Conservation (phyloP, 257 asterid genomes). For the Anisodus acutangulus region DNA sequence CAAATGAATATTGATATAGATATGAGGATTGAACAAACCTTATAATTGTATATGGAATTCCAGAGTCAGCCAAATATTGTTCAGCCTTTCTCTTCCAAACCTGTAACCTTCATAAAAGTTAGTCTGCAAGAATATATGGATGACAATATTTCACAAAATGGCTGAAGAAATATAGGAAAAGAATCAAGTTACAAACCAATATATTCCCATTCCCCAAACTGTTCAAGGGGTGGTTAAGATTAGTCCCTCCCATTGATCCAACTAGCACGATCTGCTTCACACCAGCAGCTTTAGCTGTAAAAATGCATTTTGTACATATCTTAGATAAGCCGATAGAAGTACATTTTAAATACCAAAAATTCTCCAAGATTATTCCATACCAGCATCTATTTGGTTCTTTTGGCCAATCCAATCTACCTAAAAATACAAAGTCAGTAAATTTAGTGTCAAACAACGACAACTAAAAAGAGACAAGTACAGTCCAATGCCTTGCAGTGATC, state of each 20-base stretch:
- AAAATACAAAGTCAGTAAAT: not conserved
- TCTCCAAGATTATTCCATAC: slow-evolving; percentile 41
- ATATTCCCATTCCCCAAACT: slow-evolving; percentile 89
- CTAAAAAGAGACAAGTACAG: not conserved
- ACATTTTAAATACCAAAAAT: slow-evolving; percentile 11
- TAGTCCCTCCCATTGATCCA: slow-evolving; percentile 98
- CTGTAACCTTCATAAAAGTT: slow-evolving; percentile 41
- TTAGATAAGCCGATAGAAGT: not conserved
- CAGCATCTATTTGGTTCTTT: slow-evolving; percentile 92
- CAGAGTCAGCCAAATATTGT: slow-evolving; percentile 86
- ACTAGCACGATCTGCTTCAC: slow-evolving; percentile 92
- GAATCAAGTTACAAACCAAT: slow-evolving; percentile 57
- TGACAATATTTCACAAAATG: not conserved
- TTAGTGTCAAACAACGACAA: slow-evolving; percentile 18
- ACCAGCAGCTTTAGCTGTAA: slow-evolving; percentile 93
- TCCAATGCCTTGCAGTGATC: too few species aligned
- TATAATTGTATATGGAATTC: slow-evolving; percentile 88
- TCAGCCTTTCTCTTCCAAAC: slow-evolving; percentile 95
- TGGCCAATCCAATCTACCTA: slow-evolving; percentile 98
- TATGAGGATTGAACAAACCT: slow-evolving; percentile 48
- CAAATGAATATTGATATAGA: not conserved
- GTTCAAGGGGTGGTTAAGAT: slow-evolving; percentile 74
- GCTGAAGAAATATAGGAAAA: not conserved
- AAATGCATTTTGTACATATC: slow-evolving; percentile 24
- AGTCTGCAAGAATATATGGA: not conserved